Evolutionary conservation across 495 filamentous ascomycete genomes (phyloP), one percentile per base, ranked within the genome.

Genomic region (Darksidea phi): DNA sequence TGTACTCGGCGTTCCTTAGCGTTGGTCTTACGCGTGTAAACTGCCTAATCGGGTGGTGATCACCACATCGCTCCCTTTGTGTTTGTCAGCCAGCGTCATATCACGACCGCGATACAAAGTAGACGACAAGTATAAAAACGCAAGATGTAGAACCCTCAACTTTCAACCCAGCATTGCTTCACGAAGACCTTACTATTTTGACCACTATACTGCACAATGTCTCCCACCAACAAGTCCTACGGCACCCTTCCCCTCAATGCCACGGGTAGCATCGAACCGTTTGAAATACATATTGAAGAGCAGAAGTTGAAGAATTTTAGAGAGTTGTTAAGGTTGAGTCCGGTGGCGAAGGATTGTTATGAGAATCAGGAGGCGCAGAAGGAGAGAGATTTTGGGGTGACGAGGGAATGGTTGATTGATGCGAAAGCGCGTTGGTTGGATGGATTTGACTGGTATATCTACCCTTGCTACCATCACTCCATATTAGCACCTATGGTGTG

Each of bases 391-490:
- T 64, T 61, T 46, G 86, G 86, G 5, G 68, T 87, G 36, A 77
- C 78, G 0, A 73, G 73, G 0, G 72, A 78, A 18, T 88, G 86
- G 86, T 72, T 88, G 47, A 59, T 59, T 2, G 63, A 77, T 0
- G 79, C 80, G n/a, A 79, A 79, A 57, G 71, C 78, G 23, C 61
- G 71, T 43, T 87, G 83, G 84, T 60, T 74, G 11, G 52, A 66
- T 26, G 51, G 63, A 5, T 81, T 76, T 50, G 73, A 77, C 68
- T 81, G 79, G 78, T 61, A 54, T 2, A 23, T 36, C 21, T 10
- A 28, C 24, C 28, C 2, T 43, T n/a, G n/a, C n/a, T n/a, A n/a
- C n/a, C n/a, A n/a, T n/a, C n/a, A n/a, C 36, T 54, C 51, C 51
- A 12, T n/a, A n/a, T n/a, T n/a, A n/a, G n/a, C n/a, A n/a, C n/a